A percentile compares a stretch with the other conserved stretches of the same genome.
These are phyloP conservation scores for Agarophyton chilense DNA, from an alignment of 23 red algal genomes.

Conservation along the genomic window DNA sequence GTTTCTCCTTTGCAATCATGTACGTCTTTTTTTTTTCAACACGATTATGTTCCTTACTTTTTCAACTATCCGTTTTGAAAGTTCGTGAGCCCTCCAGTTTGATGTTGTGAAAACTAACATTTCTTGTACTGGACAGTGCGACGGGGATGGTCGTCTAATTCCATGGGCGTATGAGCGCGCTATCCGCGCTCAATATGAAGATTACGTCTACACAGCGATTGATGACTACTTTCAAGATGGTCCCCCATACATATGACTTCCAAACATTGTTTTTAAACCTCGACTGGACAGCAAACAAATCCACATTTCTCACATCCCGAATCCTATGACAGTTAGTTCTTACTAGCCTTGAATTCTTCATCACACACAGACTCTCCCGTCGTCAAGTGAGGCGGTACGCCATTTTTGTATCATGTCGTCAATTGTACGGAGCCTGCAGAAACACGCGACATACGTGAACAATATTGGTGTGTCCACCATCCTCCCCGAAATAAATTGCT, in stretches of 20 bases:
- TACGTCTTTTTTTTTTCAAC: not conserved
- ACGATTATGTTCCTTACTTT: not conserved
- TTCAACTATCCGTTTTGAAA: not conserved
- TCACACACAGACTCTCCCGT: no score
- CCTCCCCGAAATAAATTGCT: not conserved
- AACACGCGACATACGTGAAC: not conserved
- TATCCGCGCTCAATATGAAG: conserved; percentile 77
- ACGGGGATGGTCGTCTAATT: conserved; percentile 88
- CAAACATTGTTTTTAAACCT: not conserved
- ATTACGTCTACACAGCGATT: conserved; percentile 64
- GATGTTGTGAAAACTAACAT: not conserved
- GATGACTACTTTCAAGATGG: conserved; percentile 72
- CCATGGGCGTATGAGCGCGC: conserved; percentile 88
- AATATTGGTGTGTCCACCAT: not conserved
- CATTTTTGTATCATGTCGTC: not conserved
- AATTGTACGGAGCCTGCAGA: not conserved
- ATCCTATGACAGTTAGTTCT: no score
- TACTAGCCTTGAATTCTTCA: no score
- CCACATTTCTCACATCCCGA: no score
- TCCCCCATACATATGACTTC: conserved; percentile 57
- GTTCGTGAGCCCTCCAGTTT: not conserved
- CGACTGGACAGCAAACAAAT: not conserved
- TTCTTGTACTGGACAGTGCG: conserved; percentile 25
- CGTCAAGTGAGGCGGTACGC: no score
- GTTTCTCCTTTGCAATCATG: conserved; percentile 79